phyloP scores from a whole-genome alignment of 2,329 filamentous ascomycete species.

The Blastomyces parvus region DNA sequence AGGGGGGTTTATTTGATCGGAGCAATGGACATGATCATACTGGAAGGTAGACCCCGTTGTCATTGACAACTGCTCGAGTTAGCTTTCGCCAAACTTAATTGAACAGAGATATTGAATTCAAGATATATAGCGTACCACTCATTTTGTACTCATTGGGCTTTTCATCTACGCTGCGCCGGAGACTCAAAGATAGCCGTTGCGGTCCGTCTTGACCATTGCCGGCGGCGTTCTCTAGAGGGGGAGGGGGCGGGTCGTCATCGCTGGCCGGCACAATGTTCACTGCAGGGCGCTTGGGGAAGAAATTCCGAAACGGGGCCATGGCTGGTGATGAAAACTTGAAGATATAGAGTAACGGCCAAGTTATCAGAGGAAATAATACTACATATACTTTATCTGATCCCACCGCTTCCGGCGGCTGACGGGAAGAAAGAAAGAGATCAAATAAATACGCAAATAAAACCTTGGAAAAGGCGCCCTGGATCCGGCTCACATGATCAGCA shows the following conservation, averaged over 20 bases:
- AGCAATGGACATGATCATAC: conserved; percentile 44
- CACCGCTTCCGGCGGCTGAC: background rate
- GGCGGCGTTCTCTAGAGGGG: conserved; percentile 22
- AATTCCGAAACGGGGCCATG: conserved; percentile 64
- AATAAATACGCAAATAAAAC: background rate
- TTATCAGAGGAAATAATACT: background rate
- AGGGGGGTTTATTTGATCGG: background rate
- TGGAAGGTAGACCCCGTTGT: conserved; percentile 88
- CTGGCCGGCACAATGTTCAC: conserved; percentile 27
- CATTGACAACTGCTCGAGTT: conserved; percentile 68
- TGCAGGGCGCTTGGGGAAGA: conserved; percentile 51
- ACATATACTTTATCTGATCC: background rate
- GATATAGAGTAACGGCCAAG: background rate
- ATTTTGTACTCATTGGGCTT: conserved; percentile 68
- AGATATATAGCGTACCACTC: conserved; percentile 52
- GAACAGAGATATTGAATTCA: background rate
- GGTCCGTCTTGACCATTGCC: conserved; percentile 30
- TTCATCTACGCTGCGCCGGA: conserved; percentile 53
- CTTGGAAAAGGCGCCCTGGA: background rate
- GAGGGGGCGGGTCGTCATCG: conserved; percentile 51
- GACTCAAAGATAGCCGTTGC: conserved; percentile 44
- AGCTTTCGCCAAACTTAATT: conserved; percentile 13
- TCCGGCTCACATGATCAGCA: background rate
- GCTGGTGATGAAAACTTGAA: conserved; percentile 14
- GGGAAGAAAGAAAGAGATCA: too few species aligned